Percentiles rank a stretch among this genome's conserved stretches.
phyloP scores from a whole-genome alignment of 306 rosid genomes.

The Cucumis melo region DNA sequence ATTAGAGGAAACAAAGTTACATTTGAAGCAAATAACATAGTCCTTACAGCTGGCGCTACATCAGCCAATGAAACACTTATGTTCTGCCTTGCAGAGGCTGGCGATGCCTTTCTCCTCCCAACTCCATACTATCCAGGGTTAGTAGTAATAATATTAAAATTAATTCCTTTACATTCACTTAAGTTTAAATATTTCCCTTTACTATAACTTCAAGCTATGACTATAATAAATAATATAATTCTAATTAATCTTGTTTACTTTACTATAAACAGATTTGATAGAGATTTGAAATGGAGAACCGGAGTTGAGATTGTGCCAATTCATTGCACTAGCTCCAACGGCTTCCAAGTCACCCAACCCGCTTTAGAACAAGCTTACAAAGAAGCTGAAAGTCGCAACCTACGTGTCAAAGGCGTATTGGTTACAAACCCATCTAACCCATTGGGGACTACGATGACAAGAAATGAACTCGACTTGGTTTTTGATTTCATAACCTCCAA shows the following conservation, averaged over 20 bases:
- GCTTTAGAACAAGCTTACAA: constrained; percentile 36
- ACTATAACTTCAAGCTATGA: background rate
- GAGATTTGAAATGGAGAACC: constrained; percentile 71
- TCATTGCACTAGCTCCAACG: constrained; percentile 51
- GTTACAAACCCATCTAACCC: constrained; percentile 71
- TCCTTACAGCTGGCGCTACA: constrained; percentile 57
- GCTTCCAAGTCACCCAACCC: constrained; percentile 40
- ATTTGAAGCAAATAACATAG: constrained; percentile 42
- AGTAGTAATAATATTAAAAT: background rate
- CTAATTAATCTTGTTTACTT: constrained; percentile 16
- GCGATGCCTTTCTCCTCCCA: constrained; percentile 61
- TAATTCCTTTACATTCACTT: background rate
- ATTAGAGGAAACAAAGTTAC: constrained; percentile 51
- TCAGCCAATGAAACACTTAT: constrained; percentile 65
- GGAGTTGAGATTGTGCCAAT: constrained; percentile 56
- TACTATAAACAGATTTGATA: constrained; percentile 36
- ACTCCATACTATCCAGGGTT: constrained; percentile 72
- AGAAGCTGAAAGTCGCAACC: constrained; percentile 38
- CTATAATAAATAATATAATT: no score
- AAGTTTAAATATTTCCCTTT: background rate
- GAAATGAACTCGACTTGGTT: constrained; percentile 31
- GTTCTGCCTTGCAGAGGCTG: constrained; percentile 52
- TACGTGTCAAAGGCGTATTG: constrained; percentile 50
- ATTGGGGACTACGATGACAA: constrained; percentile 46
- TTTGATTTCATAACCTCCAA: constrained; percentile 36